phyloP scores from a whole-genome alignment of 257 asterid species.

The Coffea eugenioides region DNA sequence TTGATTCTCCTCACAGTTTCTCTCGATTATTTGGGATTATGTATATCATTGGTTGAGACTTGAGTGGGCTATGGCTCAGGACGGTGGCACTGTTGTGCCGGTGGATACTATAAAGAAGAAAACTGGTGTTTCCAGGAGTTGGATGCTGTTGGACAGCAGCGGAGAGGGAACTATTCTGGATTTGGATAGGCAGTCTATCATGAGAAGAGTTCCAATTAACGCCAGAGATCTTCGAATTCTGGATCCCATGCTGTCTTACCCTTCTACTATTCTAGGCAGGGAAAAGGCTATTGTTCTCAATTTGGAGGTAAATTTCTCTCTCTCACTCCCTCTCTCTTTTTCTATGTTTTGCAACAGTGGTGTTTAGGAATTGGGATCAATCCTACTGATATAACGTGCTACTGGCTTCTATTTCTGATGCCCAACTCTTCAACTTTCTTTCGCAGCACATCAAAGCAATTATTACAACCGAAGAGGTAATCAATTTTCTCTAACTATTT shows the following conservation, averaged over 20 bases:
- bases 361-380: neutral
- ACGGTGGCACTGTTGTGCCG: slow-evolving; percentile 18
- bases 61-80: slow-evolving; percentile 33
- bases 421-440: neutral
- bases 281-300: slow-evolving; percentile 81
- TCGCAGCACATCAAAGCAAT: slow-evolving; percentile 95
- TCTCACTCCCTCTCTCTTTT: neutral
- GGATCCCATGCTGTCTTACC: slow-evolving; percentile 87
- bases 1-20: no score
- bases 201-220: slow-evolving; percentile 70
- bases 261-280: slow-evolving; percentile 80
- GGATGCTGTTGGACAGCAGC: slow-evolving; percentile 57
- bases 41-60: neutral
- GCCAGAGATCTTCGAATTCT: slow-evolving; percentile 90
- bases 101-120: slow-evolving; percentile 45
- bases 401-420: neutral
- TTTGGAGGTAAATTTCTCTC: slow-evolving; percentile 53
- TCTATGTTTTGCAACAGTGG: neutral
- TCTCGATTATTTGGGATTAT: neutral
- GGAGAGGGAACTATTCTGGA: slow-evolving; percentile 66
- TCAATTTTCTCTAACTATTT: neutral
- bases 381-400: neutral
- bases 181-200: slow-evolving; percentile 75
- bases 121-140: slow-evolving; percentile 58
- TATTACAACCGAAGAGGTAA: slow-evolving; percentile 80